Evolutionary conservation across 306 rosid genomes (phyloP), one percentile per base, ranked within the genome.

Genomic region (Vachellia collinsii): DNA sequence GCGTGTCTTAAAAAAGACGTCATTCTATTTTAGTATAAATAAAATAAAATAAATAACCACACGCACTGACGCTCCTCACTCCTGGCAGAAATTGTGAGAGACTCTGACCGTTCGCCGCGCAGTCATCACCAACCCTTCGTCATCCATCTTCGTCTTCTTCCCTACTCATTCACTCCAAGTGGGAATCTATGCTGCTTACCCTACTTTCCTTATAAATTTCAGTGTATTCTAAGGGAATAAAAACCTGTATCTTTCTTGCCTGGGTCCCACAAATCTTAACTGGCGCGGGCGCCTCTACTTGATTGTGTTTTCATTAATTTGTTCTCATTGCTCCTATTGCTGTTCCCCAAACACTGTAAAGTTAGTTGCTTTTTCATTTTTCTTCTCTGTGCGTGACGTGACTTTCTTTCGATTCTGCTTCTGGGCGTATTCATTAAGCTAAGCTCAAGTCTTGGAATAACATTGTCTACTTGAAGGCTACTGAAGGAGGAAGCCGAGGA

Each of bases 391-490:
- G 63, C 36, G 36, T 46, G 29, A 10, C 14, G 43, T 36, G 44
- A 64, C 22, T 64, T 64, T n/a, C 8, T 23, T 58, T 58, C 16
- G 58, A n/a, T 83, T 74, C 65, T 50, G 42, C 70, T 69, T 53
- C 16, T 77, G 74, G 75, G 8, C 22, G 70, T 19, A 48, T 20
- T 42, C 36, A 75, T 53, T 12, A 81, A 74, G 62, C 67, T 73
- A 79, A 77, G 56, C 37, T 29, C 8, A 69, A 78, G 78, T 42
- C 43, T 72, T 72, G 64, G 69, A 78, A 50, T 76, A 73, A 34
- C 72, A 62, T 44, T 82, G 54, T 73, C 76, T 88, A 83, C 65
- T 77, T 70, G 64, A 59, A 83, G 78, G 79, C 25, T 12, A 13
- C 63, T 74, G 64, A 7, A 20, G 37, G 16, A 81, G 78, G 58